Base-by-base conservation (phyloP, 306 rosid genomes). In the Potentilla sterilis region DNA sequence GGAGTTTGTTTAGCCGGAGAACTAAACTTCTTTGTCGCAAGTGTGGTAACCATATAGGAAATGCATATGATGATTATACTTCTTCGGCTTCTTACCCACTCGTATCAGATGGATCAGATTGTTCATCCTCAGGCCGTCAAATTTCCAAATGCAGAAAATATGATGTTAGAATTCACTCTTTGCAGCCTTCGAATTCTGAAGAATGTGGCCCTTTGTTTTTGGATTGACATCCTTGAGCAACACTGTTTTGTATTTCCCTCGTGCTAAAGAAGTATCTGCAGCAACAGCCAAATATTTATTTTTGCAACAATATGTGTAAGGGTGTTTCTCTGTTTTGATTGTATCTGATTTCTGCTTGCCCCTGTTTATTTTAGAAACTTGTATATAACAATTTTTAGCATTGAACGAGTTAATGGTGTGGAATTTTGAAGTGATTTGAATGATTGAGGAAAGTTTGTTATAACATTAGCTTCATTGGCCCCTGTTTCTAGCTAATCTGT, bases 11-110 rank as follows among this genome's bases (percentile, higher is more conserved):
- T 78, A 90, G 92, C 34, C 84, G 79, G 35, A 86, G 83, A 85
- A 89, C 84, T 3, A 95, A 88, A 86, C 97, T 95, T 58, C 97
- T 90, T 7, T 95, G 98, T 78, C 88, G 97, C 65, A 90, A 95
- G 75, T 95, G 98, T 58, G 86, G 91, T 77, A 92, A 89, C 72
- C 78, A 85, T 69, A 85, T 95, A 21, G 97, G 97, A 83, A 77
- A 82, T 72, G 92, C 96, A 1, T 83, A 70, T 52, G 75, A 82
- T 72, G 84, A 82, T 76, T 69, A 15, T 57, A 73, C 79, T 15
- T 55, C 32, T 55, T 72, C 93, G 75, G 67, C 92, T 1, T 75
- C 91, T 1, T 28, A 59, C 64, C 79, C 87, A 51, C 76, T 85
- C 18, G 86, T 83, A 10, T 52, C 89, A 44, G 85, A 85, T 18